Evolutionary conservation across 2,329 filamentous ascomycete genomes (phyloP), one percentile per base, ranked within the genome.

Genomic region (Venturia effusa): DNA sequence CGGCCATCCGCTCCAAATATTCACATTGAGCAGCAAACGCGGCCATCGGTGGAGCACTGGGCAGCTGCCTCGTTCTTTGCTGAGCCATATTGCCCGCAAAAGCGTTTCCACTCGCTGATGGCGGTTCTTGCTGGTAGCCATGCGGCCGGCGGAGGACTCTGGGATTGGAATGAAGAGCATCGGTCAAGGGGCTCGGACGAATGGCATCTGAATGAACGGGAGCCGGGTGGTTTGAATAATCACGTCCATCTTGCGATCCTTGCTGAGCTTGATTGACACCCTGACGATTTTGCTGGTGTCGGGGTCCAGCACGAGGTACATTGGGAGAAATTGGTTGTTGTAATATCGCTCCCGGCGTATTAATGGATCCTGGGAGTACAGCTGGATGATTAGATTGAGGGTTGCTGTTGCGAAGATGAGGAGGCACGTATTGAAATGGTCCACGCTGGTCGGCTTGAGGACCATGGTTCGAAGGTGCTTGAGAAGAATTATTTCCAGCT

Each of bases 1-100:
- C 61, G 6, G 77, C 79, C 3, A 81, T 59, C 1, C 68, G 64
- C 24, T 81, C 75, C 30, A 83, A 71, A 64, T 79, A 76, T 11
- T 74, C 66, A 22, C 71, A 68, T 66, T 80, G 77, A 5, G 54
- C 40, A 45, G 41, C 43, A 62, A 64, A 55, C 17, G 60, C 45
- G 8, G 59, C 63, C 69, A 62, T 62, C n/a, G 48, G 59, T 34
- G 63, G 61, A n/a, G 59, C 37, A 34, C 24, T 45, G 13, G 59
- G 45, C n/a, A 13, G 22, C 45, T 34, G 55, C 17, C 34, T 41
- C 37, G 27, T 32, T 57, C 51, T 57, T 19, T 57, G 51, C n/a
- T 19, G 55, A 45, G 22, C n/a, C 13, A 41, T 10, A 24, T 41
- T 37, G 19, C 32, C 22, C 19, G 57, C 41, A 30, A 11, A 40